Percentiles rank a stretch among this genome's conserved stretches.
These are phyloP conservation scores for Neocallimastix lanati DNA, from an alignment of 192 early-diverging fungal genomes.

Conservation along the genomic window DNA sequence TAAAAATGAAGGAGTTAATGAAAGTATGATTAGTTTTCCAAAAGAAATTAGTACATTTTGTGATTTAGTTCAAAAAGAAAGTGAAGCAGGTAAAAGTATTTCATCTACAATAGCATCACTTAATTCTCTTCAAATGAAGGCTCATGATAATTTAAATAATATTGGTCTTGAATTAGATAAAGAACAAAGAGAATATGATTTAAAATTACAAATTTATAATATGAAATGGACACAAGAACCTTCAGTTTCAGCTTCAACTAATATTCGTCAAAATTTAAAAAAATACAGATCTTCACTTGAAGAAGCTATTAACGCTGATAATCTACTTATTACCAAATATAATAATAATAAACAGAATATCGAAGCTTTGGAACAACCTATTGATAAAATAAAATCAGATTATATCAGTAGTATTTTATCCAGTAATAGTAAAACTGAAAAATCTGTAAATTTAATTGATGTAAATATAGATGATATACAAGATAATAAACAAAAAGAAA, in stretches of 20 bases:
- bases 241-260: slow-evolving; percentile 29
- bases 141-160: slow-evolving; percentile 45
- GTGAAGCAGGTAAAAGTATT: slow-evolving; percentile 14
- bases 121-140: slow-evolving; percentile 43
- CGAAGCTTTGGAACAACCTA: slow-evolving; percentile 15
- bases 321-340: slow-evolving; percentile 2
- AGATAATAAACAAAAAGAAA: slow-evolving; percentile 19
- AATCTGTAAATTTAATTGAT: slow-evolving; percentile 28
- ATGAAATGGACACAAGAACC: slow-evolving; percentile 61
- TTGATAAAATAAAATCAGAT: not conserved
- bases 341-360: slow-evolving; percentile 18
- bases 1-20: slow-evolving; percentile 10
- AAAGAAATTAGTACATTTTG: slow-evolving; percentile 2
- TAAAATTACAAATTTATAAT: slow-evolving; percentile 10
- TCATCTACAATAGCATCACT: slow-evolving; percentile 37
- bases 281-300: slow-evolving; percentile 9
- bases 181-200: slow-evolving; percentile 76
- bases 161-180: slow-evolving; percentile 53
- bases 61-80: slow-evolving; percentile 23
- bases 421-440: slow-evolving; percentile 18
- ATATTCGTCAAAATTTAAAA: slow-evolving; percentile 8
- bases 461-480: slow-evolving; percentile 21
- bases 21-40: slow-evolving; percentile 7
- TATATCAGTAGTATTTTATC: not conserved
- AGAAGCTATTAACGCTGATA: slow-evolving; percentile 31